Evolutionary conservation across 2,329 filamentous ascomycete species (phyloP).

Genomic region (Verticillium albo-atrum): DNA sequence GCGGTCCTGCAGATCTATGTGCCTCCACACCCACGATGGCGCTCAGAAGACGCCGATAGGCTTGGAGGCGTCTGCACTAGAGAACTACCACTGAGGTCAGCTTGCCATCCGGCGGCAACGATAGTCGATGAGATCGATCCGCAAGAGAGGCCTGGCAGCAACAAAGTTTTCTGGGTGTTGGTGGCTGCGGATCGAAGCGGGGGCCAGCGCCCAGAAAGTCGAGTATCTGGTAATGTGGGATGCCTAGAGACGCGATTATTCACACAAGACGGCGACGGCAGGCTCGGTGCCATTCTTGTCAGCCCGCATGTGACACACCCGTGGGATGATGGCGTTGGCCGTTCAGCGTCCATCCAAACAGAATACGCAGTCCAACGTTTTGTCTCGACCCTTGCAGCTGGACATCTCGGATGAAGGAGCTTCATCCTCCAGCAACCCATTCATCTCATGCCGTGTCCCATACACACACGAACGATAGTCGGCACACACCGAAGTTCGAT

Average conservation of each 20-base stretch:
- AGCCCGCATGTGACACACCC: not conserved
- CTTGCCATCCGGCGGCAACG: not conserved
- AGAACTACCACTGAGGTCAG: too few relatives aligned
- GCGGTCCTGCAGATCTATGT: too few relatives aligned
- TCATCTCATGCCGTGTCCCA: not conserved
- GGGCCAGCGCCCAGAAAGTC: too few relatives aligned
- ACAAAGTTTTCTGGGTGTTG: too few relatives aligned
- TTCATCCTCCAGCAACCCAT: not conserved
- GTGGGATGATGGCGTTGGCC: not conserved
- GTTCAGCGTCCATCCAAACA: not conserved
- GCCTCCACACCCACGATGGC: too few relatives aligned
- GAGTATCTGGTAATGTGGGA: too few relatives aligned
- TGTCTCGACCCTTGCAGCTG: not conserved
- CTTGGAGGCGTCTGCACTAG: too few relatives aligned
- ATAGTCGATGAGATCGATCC: not conserved
- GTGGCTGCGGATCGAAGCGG: too few relatives aligned
- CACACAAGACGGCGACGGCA: not conserved
- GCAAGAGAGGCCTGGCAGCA: too few relatives aligned
- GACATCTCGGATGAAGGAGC: not conserved
- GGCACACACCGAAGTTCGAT: not conserved
- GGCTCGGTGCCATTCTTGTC: not conserved
- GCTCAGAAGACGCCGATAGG: too few relatives aligned
- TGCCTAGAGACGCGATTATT: not conserved
- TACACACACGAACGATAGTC: not conserved
- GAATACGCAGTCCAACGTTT: not conserved